phyloP scores from a whole-genome alignment of 1,284 basidiomycete genomes.

The Melampsora americana region DNA sequence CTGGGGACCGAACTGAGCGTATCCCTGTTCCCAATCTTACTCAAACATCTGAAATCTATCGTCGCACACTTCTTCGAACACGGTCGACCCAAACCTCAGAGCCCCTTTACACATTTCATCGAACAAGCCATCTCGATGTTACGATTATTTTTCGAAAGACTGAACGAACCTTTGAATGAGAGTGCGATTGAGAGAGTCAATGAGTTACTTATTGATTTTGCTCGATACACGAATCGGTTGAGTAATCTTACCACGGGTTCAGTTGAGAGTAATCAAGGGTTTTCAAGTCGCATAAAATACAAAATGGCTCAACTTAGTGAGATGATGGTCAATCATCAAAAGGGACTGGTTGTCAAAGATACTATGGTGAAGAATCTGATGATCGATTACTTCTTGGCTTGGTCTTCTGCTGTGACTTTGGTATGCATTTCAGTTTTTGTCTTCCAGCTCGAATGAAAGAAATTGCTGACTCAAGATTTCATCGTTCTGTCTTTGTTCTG shows the following conservation, averaged over 20 bases:
- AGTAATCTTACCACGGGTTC: slow-evolving; percentile 11
- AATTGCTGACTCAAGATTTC: not conserved
- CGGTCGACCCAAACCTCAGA: slow-evolving; percentile 42
- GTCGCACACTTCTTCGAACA: slow-evolving; percentile 52
- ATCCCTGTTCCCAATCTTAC: slow-evolving; percentile 64
- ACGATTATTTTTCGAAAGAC: slow-evolving; percentile 71
- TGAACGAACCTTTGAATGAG: slow-evolving; percentile 61
- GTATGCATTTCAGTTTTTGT: not conserved
- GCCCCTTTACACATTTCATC: slow-evolving; percentile 64
- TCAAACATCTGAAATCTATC: slow-evolving; percentile 71
- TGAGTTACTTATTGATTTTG: slow-evolving; percentile 36
- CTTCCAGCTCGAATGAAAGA: not conserved
- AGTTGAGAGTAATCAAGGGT: slow-evolving; percentile 36
- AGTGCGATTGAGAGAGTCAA: slow-evolving; percentile 59
- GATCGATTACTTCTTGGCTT: slow-evolving; percentile 43
- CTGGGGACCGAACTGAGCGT: slow-evolving; percentile 73
- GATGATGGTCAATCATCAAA: slow-evolving; percentile 63
- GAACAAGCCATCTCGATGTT: slow-evolving; percentile 71
- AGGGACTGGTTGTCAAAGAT: slow-evolving; percentile 58
- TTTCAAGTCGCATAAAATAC: slow-evolving; percentile 62
- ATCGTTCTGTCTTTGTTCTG: not conserved
- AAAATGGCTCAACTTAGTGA: slow-evolving; percentile 74
- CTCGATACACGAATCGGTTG: slow-evolving; percentile 40
- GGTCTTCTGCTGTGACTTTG: slow-evolving; percentile 31
- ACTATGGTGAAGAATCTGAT: slow-evolving; percentile 37